Evolutionary conservation across 73 alveolate genomes (phyloP).

Genomic region (Breviolum minutum): DNA sequence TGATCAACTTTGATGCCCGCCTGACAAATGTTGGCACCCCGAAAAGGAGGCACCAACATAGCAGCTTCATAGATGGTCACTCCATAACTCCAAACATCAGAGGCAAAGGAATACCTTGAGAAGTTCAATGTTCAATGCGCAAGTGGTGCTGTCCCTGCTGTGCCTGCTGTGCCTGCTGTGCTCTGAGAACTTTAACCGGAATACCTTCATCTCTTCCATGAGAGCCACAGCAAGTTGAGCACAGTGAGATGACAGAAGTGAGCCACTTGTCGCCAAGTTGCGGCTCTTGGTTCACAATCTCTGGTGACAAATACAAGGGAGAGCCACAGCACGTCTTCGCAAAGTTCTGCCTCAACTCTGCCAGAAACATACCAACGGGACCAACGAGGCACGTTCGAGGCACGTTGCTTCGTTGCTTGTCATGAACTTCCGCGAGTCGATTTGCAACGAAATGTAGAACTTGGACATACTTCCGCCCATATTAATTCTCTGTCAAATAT

Average conservation of each 20-base stretch:
- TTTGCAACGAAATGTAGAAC: no score
- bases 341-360: slow-evolving; percentile 25
- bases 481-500: no score
- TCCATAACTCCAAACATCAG: slow-evolving; percentile 93
- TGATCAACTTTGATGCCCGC: neutral
- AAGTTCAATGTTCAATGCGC: neutral
- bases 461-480: no score
- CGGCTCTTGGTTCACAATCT: slow-evolving; percentile 94
- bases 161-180: no score
- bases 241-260: no score
- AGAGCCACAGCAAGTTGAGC: no score
- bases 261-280: neutral
- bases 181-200: no score
- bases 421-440: no score
- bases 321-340: slow-evolving; percentile 93
- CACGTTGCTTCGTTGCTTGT: no score
- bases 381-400: no score
- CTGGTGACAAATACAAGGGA: slow-evolving; percentile 84
- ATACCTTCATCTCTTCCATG: no score
- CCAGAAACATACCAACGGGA: neutral
- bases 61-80: slow-evolving; percentile 86
- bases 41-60: slow-evolving; percentile 72
- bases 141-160: no score
- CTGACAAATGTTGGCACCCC: slow-evolving; percentile 85
- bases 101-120: slow-evolving; percentile 60